Conservation (phyloP, 345 rosid genomes). For the Stellera chamaejasme region DNA sequence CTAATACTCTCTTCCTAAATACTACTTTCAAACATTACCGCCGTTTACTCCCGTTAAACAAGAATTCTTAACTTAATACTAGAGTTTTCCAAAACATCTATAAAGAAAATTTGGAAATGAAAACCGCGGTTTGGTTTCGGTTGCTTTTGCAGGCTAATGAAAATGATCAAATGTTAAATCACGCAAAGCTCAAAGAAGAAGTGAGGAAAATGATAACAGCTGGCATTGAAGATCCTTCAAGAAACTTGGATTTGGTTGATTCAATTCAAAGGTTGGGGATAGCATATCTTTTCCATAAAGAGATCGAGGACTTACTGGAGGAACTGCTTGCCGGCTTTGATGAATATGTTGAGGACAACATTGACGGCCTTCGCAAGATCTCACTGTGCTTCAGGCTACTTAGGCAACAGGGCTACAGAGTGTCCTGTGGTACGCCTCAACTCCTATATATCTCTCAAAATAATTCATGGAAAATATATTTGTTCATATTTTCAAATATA, state of each 20-base stretch:
- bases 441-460: too few species aligned
- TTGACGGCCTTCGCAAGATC: constrained; percentile 12
- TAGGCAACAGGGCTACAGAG: constrained; percentile 22
- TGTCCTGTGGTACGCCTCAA: constrained; percentile 14
- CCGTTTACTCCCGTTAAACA: too few species aligned
- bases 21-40: too few species aligned
- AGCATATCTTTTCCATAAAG: constrained; percentile 34
- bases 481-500: too few species aligned
- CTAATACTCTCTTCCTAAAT: too few species aligned
- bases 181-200: constrained; percentile 11
- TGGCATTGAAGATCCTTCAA: background rate
- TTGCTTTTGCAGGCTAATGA: background rate
- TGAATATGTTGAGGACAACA: background rate
- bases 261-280: constrained; percentile 30
- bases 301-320: constrained; percentile 19
- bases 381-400: constrained; percentile 26
- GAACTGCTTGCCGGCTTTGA: background rate
- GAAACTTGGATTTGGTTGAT: constrained; percentile 19
- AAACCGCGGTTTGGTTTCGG: too few species aligned
- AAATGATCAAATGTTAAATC: background rate
- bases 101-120: too few species aligned
- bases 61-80: too few species aligned
- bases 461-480: too few species aligned
- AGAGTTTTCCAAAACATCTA: too few species aligned
- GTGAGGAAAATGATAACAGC: constrained; percentile 8